These are phyloP conservation scores for Entophlyctis luteolus DNA, from an alignment of 192 early-diverging fungal species.

Conservation along the genomic window DNA sequence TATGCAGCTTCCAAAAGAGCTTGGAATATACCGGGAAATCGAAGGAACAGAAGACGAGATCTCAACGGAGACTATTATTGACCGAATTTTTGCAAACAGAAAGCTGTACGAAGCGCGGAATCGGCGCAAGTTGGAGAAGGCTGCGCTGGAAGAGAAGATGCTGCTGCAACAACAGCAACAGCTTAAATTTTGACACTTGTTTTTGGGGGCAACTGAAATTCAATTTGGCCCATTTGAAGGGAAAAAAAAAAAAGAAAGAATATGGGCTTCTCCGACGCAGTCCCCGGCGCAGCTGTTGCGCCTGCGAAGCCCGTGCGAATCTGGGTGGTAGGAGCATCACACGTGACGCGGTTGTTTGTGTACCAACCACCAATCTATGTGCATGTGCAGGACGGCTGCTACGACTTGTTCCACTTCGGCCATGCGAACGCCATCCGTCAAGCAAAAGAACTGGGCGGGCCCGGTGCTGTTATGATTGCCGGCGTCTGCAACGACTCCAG, in stretches of 20 bases:
- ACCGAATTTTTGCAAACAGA: constrained; percentile 83
- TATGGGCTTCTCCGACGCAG: no score
- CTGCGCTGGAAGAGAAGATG: constrained; percentile 38
- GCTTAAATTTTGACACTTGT: no score
- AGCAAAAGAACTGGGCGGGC: constrained; percentile 84
- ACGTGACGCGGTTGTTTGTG: background rate
- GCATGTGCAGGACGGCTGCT: constrained; percentile 6
- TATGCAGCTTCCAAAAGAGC: constrained; percentile 66
- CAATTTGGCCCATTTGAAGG: no score
- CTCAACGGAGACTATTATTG: constrained; percentile 83
- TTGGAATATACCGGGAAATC: constrained; percentile 75
- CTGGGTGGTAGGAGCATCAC: background rate
- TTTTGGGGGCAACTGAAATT: no score
- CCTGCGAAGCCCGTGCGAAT: background rate
- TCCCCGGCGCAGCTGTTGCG: no score
- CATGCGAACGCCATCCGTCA: constrained; percentile 93
- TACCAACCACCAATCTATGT: constrained; percentile 5
- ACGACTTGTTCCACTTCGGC: constrained; percentile 15
- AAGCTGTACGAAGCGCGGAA: constrained; percentile 56
- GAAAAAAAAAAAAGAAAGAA: no score
- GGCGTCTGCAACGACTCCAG: constrained; percentile 95
- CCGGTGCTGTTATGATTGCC: constrained; percentile 77
- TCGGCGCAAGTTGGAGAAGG: constrained; percentile 45
- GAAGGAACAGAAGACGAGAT: constrained; percentile 70
- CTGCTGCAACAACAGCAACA: constrained; percentile 17